Evolutionary conservation across 257 asterid species (phyloP).

Genomic region (Nicotiana otophora): DNA sequence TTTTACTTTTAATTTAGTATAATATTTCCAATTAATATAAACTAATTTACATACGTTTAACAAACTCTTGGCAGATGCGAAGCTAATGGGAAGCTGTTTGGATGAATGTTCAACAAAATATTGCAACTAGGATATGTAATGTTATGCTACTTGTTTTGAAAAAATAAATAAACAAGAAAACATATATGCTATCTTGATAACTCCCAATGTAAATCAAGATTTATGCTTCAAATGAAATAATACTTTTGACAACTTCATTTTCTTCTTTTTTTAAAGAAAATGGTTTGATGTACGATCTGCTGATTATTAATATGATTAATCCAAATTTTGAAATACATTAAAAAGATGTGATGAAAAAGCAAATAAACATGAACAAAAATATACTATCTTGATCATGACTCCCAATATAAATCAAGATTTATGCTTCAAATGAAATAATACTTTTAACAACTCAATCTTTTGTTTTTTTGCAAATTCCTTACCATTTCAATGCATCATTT

Average conservation of each 20-base stretch:
- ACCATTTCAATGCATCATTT: no score
- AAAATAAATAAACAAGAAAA: neutral
- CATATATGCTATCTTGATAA: neutral
- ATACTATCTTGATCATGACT: neutral
- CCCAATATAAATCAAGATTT: neutral
- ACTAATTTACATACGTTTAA: neutral
- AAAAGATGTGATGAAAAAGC: neutral
- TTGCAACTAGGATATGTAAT: neutral
- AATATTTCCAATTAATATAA: neutral
- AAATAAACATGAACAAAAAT: no score
- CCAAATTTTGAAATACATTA: no score
- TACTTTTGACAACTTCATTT: neutral
- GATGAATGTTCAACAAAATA: slow-evolving; percentile 1
- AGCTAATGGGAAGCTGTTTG: neutral
- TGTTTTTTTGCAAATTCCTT: no score
- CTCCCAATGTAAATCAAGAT: neutral
- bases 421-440: neutral
- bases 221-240: neutral
- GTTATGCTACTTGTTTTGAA: neutral
- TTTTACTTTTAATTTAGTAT: neutral
- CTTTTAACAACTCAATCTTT: no score
- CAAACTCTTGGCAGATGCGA: neutral
- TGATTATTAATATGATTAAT: no score
- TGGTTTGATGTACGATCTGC: no score
- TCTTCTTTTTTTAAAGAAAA: neutral